Evolutionary conservation across 2,329 filamentous ascomycete species (phyloP).

Genomic region (Graphilbum fragrans): DNA sequence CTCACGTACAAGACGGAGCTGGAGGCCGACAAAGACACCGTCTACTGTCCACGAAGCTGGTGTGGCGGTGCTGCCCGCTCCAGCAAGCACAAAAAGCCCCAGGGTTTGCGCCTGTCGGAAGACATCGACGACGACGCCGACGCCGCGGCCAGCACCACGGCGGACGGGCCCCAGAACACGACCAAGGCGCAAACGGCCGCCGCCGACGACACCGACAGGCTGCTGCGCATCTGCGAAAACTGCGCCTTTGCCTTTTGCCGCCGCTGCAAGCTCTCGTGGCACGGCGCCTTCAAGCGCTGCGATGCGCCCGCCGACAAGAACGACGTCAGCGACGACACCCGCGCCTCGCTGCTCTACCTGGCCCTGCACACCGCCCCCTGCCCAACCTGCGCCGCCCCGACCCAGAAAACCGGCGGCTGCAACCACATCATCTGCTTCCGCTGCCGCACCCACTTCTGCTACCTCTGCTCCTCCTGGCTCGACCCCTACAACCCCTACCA

Average conservation of each 20-base stretch:
- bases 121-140: slow-evolving; percentile 11
- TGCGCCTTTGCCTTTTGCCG: slow-evolving; percentile 82
- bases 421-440: slow-evolving; percentile 94
- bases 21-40: slow-evolving; percentile 80
- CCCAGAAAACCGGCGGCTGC: slow-evolving; percentile 86
- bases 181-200: neutral
- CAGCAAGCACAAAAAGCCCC: slow-evolving; percentile 52
- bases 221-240: slow-evolving; percentile 76
- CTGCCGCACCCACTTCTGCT: slow-evolving; percentile 89
- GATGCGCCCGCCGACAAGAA: slow-evolving; percentile 43
- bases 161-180: slow-evolving; percentile 7
- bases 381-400: slow-evolving; percentile 73
- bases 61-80: slow-evolving; percentile 81
- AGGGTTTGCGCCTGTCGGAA: slow-evolving; percentile 52
- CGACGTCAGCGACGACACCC: slow-evolving; percentile 53
- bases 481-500: slow-evolving; percentile 69
- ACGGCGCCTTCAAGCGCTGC: slow-evolving; percentile 69
- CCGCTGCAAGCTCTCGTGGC: slow-evolving; percentile 66
- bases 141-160: slow-evolving; percentile 3
- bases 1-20: slow-evolving; percentile 88
- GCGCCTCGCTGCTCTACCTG: slow-evolving; percentile 77
- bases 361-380: slow-evolving; percentile 72
- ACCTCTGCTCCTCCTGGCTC: slow-evolving; percentile 83
- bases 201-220: slow-evolving; percentile 18
- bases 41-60: slow-evolving; percentile 88